These are phyloP conservation scores for Favolaschia claudopus DNA, from an alignment of 768 basidiomycete genomes.

Conservation along the genomic window DNA sequence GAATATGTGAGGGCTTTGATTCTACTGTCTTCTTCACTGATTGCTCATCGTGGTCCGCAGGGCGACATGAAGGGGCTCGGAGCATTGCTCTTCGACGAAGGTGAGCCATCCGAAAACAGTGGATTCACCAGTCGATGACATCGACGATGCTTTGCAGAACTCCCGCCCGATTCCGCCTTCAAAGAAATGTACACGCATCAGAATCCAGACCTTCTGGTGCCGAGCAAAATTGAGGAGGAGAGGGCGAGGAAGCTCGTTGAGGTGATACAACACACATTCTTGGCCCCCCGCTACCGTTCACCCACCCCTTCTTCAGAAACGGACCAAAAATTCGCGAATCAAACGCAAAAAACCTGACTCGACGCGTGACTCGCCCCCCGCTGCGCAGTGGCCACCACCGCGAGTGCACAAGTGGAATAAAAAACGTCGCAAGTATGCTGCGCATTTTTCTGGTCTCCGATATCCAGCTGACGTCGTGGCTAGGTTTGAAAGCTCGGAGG, in stretches of 20 bases:
- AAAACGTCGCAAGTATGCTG: constrained; percentile 1
- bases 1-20: constrained; percentile 46
- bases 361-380: not conserved
- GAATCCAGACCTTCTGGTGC: constrained; percentile 73
- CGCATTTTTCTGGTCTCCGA: too few species aligned
- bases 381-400: constrained; percentile 9
- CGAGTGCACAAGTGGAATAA: not conserved
- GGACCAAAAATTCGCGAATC: too few species aligned
- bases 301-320: constrained; percentile 38
- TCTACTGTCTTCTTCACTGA: not conserved
- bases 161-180: constrained; percentile 62
- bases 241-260: constrained; percentile 61
- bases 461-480: too few species aligned
- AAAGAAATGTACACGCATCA: constrained; percentile 79
- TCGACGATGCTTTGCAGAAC: constrained; percentile 35
- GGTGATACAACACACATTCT: too few species aligned
- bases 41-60: constrained; percentile 35
- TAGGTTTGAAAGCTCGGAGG: constrained; percentile 49
- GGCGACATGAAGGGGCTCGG: constrained; percentile 66
- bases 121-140: not conserved
- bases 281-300: too few species aligned
- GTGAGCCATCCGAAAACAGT: constrained; percentile 40
- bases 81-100: constrained; percentile 75
- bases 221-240: constrained; percentile 74
- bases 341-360: constrained; percentile 24